A percentile compares a stretch with the other conserved stretches of the same genome.
Conservation (phyloP, 2,329 filamentous ascomycete genomes). For the Metarhizium humberi region DNA sequence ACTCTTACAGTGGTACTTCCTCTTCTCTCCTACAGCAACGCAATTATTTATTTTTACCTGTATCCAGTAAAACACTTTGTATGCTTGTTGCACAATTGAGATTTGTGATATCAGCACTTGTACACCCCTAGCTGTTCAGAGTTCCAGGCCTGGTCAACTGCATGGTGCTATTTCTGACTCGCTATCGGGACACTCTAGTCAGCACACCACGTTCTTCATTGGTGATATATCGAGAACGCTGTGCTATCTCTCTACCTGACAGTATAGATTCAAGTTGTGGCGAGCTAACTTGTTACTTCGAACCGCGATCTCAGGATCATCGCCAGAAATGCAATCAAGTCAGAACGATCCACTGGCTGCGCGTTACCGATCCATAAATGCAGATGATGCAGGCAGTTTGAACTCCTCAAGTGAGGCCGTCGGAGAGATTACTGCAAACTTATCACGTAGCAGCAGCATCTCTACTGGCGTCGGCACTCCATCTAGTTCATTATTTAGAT, state of each 20-base stretch:
- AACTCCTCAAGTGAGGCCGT: background rate
- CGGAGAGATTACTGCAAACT: background rate
- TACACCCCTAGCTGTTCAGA: background rate
- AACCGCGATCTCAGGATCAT: no score
- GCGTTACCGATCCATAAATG: background rate
- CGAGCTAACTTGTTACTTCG: background rate
- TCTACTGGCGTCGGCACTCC: background rate
- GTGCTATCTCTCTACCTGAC: background rate
- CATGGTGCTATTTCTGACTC: background rate
- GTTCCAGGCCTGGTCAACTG: background rate
- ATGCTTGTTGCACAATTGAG: background rate
- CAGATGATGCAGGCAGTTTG: background rate
- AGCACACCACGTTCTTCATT: background rate
- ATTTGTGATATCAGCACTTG: background rate
- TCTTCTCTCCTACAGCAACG: background rate
- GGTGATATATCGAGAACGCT: background rate
- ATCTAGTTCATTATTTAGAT: background rate
- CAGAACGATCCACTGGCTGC: background rate
- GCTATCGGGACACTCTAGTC: background rate
- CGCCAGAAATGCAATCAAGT: background rate
- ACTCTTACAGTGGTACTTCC: background rate
- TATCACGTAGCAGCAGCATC: background rate
- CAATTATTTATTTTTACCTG: background rate
- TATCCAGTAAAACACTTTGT: background rate
- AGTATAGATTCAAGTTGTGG: background rate